phyloP scores from a whole-genome alignment of 2,329 filamentous ascomycete species.

The Microsporum ferrugineum region DNA sequence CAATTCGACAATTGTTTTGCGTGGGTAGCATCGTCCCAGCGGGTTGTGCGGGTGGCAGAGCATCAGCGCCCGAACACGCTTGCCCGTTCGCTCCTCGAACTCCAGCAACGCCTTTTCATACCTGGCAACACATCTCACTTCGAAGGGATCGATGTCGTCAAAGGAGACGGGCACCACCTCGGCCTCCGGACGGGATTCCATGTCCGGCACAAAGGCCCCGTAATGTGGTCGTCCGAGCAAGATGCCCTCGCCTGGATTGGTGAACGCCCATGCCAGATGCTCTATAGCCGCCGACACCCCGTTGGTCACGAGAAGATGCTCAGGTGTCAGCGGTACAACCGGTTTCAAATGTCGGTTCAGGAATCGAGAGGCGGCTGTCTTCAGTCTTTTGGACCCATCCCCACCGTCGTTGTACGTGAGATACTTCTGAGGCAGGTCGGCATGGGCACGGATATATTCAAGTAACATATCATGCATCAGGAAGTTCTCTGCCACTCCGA shows the following conservation, averaged over 20 bases:
- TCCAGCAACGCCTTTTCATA: constrained; percentile 30
- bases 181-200: constrained; percentile 35
- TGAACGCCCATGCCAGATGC: constrained; percentile 34
- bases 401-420: constrained; percentile 35
- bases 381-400: constrained; percentile 30
- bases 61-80: constrained; percentile 31
- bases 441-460: constrained; percentile 29
- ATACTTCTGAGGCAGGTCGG: constrained; percentile 25
- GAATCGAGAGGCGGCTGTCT: constrained; percentile 30
- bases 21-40: constrained; percentile 39
- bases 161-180: constrained; percentile 32
- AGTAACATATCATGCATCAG: constrained; percentile 30
- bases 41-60: constrained; percentile 38
- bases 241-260: constrained; percentile 37
- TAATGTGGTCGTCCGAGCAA: constrained; percentile 39
- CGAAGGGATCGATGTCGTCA: constrained; percentile 29
- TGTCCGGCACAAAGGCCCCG: constrained; percentile 39
- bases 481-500: constrained; percentile 28
- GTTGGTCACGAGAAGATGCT: constrained; percentile 18
- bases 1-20: constrained; percentile 31
- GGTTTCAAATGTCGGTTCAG: constrained; percentile 34
- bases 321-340: constrained; percentile 22
- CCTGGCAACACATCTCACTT: constrained; percentile 19
- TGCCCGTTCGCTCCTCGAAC: constrained; percentile 22
- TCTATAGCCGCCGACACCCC: constrained; percentile 35